phyloP scores from a whole-genome alignment of 768 basidiomycete genomes.

The Scleroderma bovista region DNA sequence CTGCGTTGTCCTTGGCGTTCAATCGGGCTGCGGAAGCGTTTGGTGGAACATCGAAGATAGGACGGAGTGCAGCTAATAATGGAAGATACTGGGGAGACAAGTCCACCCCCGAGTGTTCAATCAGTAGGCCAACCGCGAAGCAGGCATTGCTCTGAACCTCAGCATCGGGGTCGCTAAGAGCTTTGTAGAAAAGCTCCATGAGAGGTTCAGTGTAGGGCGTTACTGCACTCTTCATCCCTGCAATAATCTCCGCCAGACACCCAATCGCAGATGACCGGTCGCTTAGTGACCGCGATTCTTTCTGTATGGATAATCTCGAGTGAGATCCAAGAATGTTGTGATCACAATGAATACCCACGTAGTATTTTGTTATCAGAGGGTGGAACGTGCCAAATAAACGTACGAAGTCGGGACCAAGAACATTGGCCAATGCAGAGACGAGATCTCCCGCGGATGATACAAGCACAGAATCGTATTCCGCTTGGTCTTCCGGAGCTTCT shows the following conservation, averaged over 20 bases:
- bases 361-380: constrained; percentile 87
- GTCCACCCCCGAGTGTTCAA: constrained; percentile 81
- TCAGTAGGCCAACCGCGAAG: constrained; percentile 87
- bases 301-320: constrained; percentile 37
- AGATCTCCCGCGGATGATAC: constrained; percentile 93
- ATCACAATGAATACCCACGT: constrained; percentile 46
- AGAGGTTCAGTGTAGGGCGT: constrained; percentile 81
- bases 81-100: constrained; percentile 75
- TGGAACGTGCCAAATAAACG: constrained; percentile 82
- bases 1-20: constrained; percentile 96
- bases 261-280: constrained; percentile 94
- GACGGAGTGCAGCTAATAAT: constrained; percentile 74
- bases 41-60: constrained; percentile 65
- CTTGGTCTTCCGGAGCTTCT: constrained; percentile 82
- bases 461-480: constrained; percentile 94
- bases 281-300: constrained; percentile 78
- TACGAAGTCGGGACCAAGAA: constrained; percentile 79
- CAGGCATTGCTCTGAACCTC: constrained; percentile 97
- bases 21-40: constrained; percentile 60
- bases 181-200: constrained; percentile 78
- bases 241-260: constrained; percentile 91
- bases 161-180: constrained; percentile 77
- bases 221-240: constrained; percentile 81
- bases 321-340: background rate
- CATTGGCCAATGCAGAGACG: constrained; percentile 81